Conservation (phyloP, 768 basidiomycete genomes). For the Calocera cornea region DNA sequence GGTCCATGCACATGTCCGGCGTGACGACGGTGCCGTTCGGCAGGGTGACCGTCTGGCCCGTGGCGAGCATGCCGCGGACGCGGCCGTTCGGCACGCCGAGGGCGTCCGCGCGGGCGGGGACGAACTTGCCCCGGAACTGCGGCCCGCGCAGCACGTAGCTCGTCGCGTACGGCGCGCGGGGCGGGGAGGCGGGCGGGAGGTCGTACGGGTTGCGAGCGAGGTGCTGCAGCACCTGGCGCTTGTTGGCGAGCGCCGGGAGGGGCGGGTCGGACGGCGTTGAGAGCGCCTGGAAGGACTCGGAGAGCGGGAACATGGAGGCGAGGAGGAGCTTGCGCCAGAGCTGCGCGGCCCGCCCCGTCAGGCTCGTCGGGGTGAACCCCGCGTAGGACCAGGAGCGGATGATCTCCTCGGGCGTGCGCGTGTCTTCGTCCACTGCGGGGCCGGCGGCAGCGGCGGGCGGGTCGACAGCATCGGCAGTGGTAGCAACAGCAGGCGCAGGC, state of each 20-base stretch:
- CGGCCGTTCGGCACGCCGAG: slow-evolving; percentile 52
- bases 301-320: slow-evolving; percentile 48
- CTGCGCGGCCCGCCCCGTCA: slow-evolving; percentile 36
- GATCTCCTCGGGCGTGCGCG: no score
- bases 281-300: slow-evolving; percentile 15
- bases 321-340: slow-evolving; percentile 43
- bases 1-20: slow-evolving; percentile 19
- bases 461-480: no score
- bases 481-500: no score
- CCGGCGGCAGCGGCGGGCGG: no score
- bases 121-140: slow-evolving; percentile 49
- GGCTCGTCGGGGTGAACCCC: slow-evolving; percentile 11
- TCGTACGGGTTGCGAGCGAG: not conserved
- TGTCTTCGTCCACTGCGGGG: no score
- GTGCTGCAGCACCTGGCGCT: slow-evolving; percentile 11
- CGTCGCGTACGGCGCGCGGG: not conserved
- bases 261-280: slow-evolving; percentile 14
- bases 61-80: slow-evolving; percentile 44
- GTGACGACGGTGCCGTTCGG: slow-evolving; percentile 25
- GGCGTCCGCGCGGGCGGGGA: slow-evolving; percentile 45
- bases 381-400: no score
- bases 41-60: slow-evolving; percentile 50
- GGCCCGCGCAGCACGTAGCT: slow-evolving; percentile 35
- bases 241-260: slow-evolving; percentile 7
- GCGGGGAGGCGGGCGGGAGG: not conserved